Conservation (phyloP, 176 grass and related monocot species). For the Zoysia pacifica region DNA sequence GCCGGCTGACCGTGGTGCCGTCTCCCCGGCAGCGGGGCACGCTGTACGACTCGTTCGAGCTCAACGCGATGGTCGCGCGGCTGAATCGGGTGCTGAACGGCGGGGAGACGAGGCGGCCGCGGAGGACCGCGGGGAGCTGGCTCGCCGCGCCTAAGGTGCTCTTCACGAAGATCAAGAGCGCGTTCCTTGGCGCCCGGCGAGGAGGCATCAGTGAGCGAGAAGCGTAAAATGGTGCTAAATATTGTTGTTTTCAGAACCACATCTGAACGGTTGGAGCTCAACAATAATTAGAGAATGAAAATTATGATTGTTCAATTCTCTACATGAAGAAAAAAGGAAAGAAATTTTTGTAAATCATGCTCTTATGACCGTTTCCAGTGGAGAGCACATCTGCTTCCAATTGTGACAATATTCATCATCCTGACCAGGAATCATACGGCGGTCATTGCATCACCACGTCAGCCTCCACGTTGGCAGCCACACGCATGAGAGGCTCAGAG, state of each 20-base stretch:
- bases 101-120: constrained; percentile 13
- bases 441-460: not conserved
- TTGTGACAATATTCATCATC: not conserved
- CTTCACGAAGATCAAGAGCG: constrained; percentile 41
- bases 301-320: no score
- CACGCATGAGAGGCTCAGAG: not conserved
- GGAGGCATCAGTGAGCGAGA: not conserved
- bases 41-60: constrained; percentile 72
- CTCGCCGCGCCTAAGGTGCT: constrained; percentile 33
- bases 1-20: not conserved
- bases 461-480: not conserved
- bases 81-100: constrained; percentile 47
- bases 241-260: no score
- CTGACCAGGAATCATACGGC: not conserved
- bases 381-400: no score
- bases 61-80: constrained; percentile 53
- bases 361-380: no score
- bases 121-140: constrained; percentile 13
- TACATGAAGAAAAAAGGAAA: no score
- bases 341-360: no score
- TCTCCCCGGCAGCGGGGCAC: constrained; percentile 36
- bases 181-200: constrained; percentile 25
- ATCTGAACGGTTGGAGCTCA: no score
- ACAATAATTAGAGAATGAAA: no score
- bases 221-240: no score